A percentile compares a stretch with the other conserved stretches of the same genome.
Evolutionary conservation across 257 asterid species (phyloP).

Genomic region (Solanum ossicruentum): DNA sequence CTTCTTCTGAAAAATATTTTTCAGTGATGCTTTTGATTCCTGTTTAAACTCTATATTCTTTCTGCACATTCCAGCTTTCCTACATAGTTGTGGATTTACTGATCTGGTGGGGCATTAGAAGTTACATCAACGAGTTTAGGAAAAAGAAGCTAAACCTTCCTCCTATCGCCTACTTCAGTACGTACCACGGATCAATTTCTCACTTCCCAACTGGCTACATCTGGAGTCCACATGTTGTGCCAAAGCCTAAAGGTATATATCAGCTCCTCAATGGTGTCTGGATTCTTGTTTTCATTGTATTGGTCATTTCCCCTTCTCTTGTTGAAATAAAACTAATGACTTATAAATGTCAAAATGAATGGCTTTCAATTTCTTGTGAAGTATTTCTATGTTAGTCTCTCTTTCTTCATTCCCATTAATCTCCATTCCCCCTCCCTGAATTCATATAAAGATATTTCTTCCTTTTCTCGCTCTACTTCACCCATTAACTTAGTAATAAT

Average conservation of each 20-base stretch:
- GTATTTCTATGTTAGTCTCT: neutral
- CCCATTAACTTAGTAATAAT: neutral
- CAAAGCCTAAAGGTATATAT: constrained; percentile 82
- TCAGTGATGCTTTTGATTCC: neutral
- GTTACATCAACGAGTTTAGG: constrained; percentile 80
- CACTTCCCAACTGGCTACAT: constrained; percentile 98
- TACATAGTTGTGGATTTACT: constrained; percentile 90
- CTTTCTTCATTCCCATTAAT: neutral
- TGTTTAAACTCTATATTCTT: neutral
- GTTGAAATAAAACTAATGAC: neutral
- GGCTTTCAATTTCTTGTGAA: neutral
- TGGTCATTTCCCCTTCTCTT: neutral
- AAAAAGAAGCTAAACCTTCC: constrained; percentile 84
- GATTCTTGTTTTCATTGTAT: neutral
- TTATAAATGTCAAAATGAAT: neutral
- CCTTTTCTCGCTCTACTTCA: neutral
- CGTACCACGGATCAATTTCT: constrained; percentile 87
- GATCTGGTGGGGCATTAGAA: constrained; percentile 99
- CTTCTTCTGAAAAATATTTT: neutral
- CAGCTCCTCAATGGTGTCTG: neutral
- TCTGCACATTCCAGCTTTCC: constrained; percentile 53
- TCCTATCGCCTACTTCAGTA: constrained; percentile 92
- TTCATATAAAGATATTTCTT: neutral
- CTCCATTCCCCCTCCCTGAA: neutral
- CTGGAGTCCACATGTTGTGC: constrained; percentile 96